Evolutionary conservation across 768 basidiomycete genomes (phyloP).

Genomic region (Imleria badia): DNA sequence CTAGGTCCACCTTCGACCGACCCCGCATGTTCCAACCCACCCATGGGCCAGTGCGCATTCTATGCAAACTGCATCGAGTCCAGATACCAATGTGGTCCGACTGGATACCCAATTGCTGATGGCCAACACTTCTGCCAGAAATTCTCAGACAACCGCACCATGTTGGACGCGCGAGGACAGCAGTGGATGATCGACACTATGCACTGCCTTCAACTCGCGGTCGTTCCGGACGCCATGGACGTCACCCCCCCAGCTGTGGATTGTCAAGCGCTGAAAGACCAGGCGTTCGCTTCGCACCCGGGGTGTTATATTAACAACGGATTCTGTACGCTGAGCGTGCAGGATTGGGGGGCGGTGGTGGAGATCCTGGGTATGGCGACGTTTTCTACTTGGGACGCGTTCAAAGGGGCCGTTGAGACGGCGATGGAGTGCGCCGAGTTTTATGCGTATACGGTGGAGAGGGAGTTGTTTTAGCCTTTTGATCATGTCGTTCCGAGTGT

Average conservation of each 20-base stretch:
- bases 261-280: slow-evolving; percentile 35
- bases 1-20: slow-evolving; percentile 17
- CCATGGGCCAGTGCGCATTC: slow-evolving; percentile 41
- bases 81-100: slow-evolving; percentile 43
- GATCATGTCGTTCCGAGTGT: no score
- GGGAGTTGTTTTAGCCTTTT: slow-evolving; percentile 7
- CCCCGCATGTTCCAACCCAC: slow-evolving; percentile 30
- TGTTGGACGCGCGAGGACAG: slow-evolving; percentile 36
- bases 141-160: slow-evolving; percentile 31
- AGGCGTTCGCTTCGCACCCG: slow-evolving; percentile 44
- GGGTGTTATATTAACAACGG: slow-evolving; percentile 42
- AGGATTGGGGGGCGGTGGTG: slow-evolving; percentile 39
- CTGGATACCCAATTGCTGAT: slow-evolving; percentile 44
- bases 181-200: slow-evolving; percentile 46
- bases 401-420: slow-evolving; percentile 13
- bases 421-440: slow-evolving; percentile 9
- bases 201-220: slow-evolving; percentile 44
- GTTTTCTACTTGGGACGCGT: slow-evolving; percentile 16
- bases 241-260: slow-evolving; percentile 10
- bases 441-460: slow-evolving; percentile 12
- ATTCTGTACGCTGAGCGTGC: slow-evolving; percentile 37
- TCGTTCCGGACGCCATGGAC: slow-evolving; percentile 38
- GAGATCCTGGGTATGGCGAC: slow-evolving; percentile 26
- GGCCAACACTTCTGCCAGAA: slow-evolving; percentile 42
- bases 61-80: slow-evolving; percentile 46